Evolutionary conservation across 805 yeast species (phyloP), one percentile per base, ranked within the genome.

Genomic region (Lachancea dasiensis): DNA sequence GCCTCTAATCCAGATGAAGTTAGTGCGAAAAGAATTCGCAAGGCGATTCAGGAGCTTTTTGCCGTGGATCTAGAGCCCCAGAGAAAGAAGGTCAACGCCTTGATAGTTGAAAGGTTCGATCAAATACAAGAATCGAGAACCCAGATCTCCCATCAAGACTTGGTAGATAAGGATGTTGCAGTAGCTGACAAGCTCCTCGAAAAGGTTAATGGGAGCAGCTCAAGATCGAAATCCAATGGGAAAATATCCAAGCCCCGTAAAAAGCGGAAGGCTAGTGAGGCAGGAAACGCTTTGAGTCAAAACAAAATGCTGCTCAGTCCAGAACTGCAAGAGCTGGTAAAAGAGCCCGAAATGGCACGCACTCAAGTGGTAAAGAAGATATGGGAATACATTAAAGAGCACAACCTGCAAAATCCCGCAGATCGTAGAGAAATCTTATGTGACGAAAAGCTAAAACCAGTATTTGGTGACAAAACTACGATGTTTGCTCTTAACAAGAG

Each of bases 41-140:
- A 70, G 42, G 90, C 89, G 0, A 51, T 85, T n/a, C 86, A 79
- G 53, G 83, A 75, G 44, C 64, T 85, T 22, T 82, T 78, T 50
- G 73, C 70, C 4, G 65, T 70, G 1, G 77, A 81, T 46, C 65
- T 82, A 29, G 61, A 71, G 41, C 66, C 71, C 4, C 47, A 46
- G 16, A 64, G 80, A 69, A 72, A 77, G 48, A 70, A 60, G 18
- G 67, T 83, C 31, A 81, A 81, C 47, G 76, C 72, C 2, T 48
- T 78, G 25, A 81, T 84, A 29, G 56, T 81, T 46, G 70, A 67
- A 8, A 61, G 90, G 38, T 82, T 76, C 51, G 76, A 44, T 53
- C 65, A 42, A 72, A 70, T 36, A 57, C 68, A 42, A 45, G 70
- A 48, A 59, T 59, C 28, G 40, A 63, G 45, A 51, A 60, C 39